Percentiles rank a stretch among this genome's conserved stretches.
These are phyloP conservation scores for Didymella exigua DNA, from an alignment of 2,329 filamentous ascomycete genomes.

Conservation along the genomic window DNA sequence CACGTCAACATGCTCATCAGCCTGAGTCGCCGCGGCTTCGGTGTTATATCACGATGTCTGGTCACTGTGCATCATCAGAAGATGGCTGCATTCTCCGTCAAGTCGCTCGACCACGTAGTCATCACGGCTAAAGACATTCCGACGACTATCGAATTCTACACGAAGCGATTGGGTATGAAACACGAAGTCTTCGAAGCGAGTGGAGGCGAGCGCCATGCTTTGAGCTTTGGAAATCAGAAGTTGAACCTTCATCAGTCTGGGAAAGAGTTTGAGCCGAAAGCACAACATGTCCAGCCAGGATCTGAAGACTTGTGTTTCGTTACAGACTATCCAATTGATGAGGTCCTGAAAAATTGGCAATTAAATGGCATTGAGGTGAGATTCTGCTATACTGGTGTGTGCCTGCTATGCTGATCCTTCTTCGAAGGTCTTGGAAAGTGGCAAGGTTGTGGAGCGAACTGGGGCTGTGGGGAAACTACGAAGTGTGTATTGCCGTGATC, in stretches of 20 bases:
- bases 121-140: constrained; percentile 11
- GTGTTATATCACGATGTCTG: neutral
- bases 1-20: neutral
- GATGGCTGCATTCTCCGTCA: constrained; percentile 8
- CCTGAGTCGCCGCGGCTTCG: neutral
- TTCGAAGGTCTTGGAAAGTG: constrained; percentile 2
- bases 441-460: constrained; percentile 12
- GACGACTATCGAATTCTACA: constrained; percentile 18
- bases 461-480: constrained; percentile 15
- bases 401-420: neutral
- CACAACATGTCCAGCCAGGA: constrained; percentile 12
- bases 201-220: constrained; percentile 14
- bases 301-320: constrained; percentile 21
- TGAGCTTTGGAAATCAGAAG: constrained; percentile 20
- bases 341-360: constrained; percentile 2
- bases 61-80: neutral
- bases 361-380: constrained; percentile 4
- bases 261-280: constrained; percentile 23
- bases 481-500: constrained; percentile 22
- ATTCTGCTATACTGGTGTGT: neutral
- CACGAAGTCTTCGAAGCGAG: constrained; percentile 12
- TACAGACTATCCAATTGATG: constrained; percentile 13
- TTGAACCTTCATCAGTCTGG: constrained; percentile 20
- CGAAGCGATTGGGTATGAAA: constrained; percentile 15
- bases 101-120: constrained; percentile 20